Evolutionary conservation across 345 rosid species (phyloP).

Genomic region (Kandelia obovata): DNA sequence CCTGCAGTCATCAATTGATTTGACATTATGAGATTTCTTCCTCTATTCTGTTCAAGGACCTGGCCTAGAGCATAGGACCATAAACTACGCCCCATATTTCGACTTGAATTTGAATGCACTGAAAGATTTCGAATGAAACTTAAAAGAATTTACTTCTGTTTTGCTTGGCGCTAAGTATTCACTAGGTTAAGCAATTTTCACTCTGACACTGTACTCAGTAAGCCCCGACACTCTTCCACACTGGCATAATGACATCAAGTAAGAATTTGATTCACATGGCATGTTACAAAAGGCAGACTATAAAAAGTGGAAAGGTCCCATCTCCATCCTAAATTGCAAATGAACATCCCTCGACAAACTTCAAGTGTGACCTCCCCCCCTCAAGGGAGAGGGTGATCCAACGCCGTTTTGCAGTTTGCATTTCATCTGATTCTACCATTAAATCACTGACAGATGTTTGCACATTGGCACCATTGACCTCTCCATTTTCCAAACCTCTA

Average conservation of each 20-base stretch:
- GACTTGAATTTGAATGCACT: too few species aligned
- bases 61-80: too few species aligned
- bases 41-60: too few species aligned
- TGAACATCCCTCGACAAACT: constrained; percentile 28
- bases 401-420: constrained; percentile 55
- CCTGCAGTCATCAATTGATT: too few species aligned
- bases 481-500: background rate
- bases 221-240: constrained; percentile 21
- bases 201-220: too few species aligned
- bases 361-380: constrained; percentile 16
- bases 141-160: too few species aligned
- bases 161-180: too few species aligned
- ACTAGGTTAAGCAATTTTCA: background rate
- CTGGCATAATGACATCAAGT: background rate
- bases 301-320: background rate
- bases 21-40: too few species aligned
- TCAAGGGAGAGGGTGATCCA: constrained; percentile 33
- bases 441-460: background rate
- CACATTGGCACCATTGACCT: background rate
- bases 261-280: background rate
- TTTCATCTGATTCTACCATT: constrained; percentile 21
- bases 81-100: too few species aligned
- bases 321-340: constrained; percentile 17
- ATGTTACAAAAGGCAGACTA: too few species aligned
- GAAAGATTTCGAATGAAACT: too few species aligned